Conservation (phyloP, 768 basidiomycete genomes). For the Pulveroboletus sp. region DNA sequence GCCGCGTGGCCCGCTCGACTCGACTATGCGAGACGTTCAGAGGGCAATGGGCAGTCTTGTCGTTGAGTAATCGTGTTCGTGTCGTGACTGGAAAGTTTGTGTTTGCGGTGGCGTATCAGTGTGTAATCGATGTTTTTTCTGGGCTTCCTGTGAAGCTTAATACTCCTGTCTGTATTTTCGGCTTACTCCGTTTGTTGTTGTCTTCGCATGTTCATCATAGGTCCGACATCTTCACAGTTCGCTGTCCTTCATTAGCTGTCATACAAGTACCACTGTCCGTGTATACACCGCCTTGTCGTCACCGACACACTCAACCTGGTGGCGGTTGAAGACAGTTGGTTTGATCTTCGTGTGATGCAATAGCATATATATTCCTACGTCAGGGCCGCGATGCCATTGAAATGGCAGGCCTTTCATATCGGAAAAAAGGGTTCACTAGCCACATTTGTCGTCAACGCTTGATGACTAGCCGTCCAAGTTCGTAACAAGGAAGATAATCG, state of each 20-base stretch:
- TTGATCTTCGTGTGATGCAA: background rate
- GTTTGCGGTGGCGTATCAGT: constrained; percentile 16
- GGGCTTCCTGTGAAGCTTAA: constrained; percentile 17
- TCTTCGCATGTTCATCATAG: constrained; percentile 15
- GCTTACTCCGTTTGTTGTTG: constrained; percentile 5
- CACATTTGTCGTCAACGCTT: constrained; percentile 16
- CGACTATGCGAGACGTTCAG: constrained; percentile 63
- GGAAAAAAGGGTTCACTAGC: constrained; percentile 13
- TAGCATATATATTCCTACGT: constrained; percentile 2
- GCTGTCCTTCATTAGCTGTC: constrained; percentile 27
- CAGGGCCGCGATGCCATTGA: constrained; percentile 18
- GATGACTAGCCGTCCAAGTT: constrained; percentile 5
- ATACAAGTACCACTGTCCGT: constrained; percentile 24
- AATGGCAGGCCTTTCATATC: background rate
- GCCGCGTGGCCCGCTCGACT: constrained; percentile 44
- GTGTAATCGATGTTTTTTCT: constrained; percentile 21
- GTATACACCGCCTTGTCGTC: constrained; percentile 20
- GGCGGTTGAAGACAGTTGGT: background rate
- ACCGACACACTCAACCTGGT: constrained; percentile 2
- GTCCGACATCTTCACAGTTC: constrained; percentile 18
- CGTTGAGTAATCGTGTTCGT: constrained; percentile 51
- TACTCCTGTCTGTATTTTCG: constrained; percentile 19
- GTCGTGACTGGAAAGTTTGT: constrained; percentile 10
- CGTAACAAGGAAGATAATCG: constrained; percentile 14
- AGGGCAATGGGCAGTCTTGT: constrained; percentile 74